phyloP scores from a whole-genome alignment of 2,329 filamentous ascomycete species.

The Diaporthe citriasiana region DNA sequence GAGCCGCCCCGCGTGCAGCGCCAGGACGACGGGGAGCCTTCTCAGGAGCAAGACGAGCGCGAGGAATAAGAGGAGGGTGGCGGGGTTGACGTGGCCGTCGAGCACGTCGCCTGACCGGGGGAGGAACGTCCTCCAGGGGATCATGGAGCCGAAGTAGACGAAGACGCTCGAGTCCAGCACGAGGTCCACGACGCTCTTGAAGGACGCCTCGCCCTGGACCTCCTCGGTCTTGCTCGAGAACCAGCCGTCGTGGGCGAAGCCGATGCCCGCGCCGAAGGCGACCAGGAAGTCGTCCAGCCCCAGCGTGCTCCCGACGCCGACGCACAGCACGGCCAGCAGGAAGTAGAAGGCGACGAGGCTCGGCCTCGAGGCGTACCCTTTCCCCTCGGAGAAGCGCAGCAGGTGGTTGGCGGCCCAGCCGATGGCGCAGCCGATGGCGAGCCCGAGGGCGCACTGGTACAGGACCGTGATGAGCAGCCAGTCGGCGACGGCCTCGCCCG shows the following conservation, averaged over 20 bases:
- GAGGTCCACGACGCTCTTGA: conserved; percentile 46
- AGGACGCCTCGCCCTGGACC: conserved; percentile 43
- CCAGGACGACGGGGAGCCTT: conserved; percentile 45
- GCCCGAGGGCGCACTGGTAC: conserved; percentile 75
- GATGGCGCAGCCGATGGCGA: conserved; percentile 73
- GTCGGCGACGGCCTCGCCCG: conserved; percentile 67
- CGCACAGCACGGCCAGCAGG: conserved; percentile 47
- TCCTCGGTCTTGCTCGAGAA: conserved; percentile 42
- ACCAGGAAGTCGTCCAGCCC: conserved; percentile 49
- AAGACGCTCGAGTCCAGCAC: conserved; percentile 48
- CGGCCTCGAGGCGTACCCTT: conserved; percentile 33
- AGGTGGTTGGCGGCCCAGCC: conserved; percentile 76
- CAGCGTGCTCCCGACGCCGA: conserved; percentile 47
- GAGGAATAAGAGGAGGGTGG: conserved; percentile 43
- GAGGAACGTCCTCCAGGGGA: conserved; percentile 46
- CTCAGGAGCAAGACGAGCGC: conserved; percentile 44
- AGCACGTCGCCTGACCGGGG: background rate
- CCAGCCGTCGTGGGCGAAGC: conserved; percentile 40
- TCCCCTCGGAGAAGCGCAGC: conserved; percentile 39
- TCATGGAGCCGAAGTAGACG: conserved; percentile 47
- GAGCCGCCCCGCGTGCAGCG: conserved; percentile 40
- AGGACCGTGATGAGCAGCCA: conserved; percentile 80
- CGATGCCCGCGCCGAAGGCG: conserved; percentile 48
- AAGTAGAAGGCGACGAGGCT: conserved; percentile 48
- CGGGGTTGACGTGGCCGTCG: conserved; percentile 42